Percentiles rank a stretch among this genome's conserved stretches.
These are phyloP conservation scores for Populus euphratica DNA, from an alignment of 345 rosid species.

Conservation along the genomic window DNA sequence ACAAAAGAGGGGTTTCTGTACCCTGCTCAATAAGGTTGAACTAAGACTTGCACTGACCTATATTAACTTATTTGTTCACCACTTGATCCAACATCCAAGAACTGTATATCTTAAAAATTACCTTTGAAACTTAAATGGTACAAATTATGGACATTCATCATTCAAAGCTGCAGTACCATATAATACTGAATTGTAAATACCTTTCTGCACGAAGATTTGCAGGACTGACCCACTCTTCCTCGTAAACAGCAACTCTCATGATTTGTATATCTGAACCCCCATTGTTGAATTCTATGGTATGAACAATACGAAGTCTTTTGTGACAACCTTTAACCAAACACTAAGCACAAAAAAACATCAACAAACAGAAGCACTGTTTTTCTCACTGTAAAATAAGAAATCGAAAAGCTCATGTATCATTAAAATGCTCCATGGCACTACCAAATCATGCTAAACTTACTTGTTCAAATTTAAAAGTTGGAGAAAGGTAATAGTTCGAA, in stretches of 20 bases:
- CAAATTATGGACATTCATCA: too few species aligned
- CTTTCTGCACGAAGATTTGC: conserved; percentile 53
- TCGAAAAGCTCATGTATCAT: too few species aligned
- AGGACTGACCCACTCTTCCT: conserved; percentile 86
- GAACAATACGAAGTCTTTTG: conserved; percentile 85
- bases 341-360: conserved; percentile 27
- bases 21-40: too few species aligned
- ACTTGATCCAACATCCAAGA: too few species aligned
- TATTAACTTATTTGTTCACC: too few species aligned
- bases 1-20: too few species aligned
- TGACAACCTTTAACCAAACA: conserved; percentile 97
- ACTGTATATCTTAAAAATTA: too few species aligned
- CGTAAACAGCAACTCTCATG: conserved; percentile 86
- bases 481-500: conserved; percentile 57
- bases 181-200: conserved; percentile 25
- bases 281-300: conserved; percentile 70
- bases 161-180: too few species aligned
- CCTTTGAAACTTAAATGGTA: too few species aligned
- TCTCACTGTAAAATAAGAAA: neutral
- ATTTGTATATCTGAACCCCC: conserved; percentile 84
- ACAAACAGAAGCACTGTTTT: neutral
- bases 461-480: conserved; percentile 85
- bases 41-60: too few species aligned
- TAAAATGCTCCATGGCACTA: neutral
- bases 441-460: conserved; percentile 33